These are phyloP conservation scores for Metschnikowia dekortorum DNA, from an alignment of 805 yeast genomes.

Conservation along the genomic window DNA sequence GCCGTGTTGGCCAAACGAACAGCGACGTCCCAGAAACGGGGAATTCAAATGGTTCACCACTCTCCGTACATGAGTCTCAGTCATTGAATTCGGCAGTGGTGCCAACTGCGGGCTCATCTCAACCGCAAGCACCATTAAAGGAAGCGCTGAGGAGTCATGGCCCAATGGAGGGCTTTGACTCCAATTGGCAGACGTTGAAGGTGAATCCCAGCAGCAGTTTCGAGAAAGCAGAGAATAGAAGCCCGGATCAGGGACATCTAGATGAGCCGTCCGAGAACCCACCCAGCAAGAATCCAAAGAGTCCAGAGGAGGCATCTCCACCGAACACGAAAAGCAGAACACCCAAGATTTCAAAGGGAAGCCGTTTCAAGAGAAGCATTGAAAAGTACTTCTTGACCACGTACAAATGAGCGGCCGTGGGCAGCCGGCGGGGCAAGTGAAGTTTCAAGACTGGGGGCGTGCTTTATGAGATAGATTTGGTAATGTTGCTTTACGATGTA, in stretches of 20 bases:
- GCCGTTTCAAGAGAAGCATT: constrained; percentile 18
- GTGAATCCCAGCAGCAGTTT: not conserved
- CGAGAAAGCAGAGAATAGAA: not conserved
- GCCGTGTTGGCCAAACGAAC: not conserved
- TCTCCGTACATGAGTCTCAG: too few species aligned
- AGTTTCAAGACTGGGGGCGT: too few species aligned
- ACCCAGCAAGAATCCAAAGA: not conserved
- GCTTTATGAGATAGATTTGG: too few species aligned
- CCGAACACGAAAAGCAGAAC: not conserved
- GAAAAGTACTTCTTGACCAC: constrained; percentile 31
- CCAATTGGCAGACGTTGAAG: not conserved
- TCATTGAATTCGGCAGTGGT: too few species aligned
- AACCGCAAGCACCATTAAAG: not conserved
- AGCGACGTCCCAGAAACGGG: not conserved
- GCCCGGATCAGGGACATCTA: too few species aligned
- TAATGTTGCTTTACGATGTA: too few species aligned
- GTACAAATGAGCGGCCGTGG: constrained; percentile 12
- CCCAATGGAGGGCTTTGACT: not conserved
- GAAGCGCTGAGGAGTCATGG: not conserved
- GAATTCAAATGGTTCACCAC: not conserved
- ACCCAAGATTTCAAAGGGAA: constrained; percentile 3
- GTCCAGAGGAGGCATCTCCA: not conserved
- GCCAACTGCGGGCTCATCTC: not conserved
- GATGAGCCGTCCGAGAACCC: too few species aligned
- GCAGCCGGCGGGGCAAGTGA: not conserved